Conservation (phyloP, 139 green algal species). For the Auxenochlorella pyrenoidosa region DNA sequence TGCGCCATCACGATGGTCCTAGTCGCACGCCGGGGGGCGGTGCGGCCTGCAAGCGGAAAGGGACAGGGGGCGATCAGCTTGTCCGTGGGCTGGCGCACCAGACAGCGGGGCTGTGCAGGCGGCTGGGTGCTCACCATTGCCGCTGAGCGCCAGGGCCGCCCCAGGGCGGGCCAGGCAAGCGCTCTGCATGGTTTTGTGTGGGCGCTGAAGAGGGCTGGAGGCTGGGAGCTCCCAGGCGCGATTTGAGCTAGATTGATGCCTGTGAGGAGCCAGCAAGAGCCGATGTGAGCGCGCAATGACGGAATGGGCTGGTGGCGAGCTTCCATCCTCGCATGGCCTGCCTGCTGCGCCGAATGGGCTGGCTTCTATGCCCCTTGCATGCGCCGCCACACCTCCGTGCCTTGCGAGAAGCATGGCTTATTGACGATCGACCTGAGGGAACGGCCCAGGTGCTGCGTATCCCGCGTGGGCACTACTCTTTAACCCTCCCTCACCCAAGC, state of each 20-base stretch:
- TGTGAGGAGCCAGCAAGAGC: neutral
- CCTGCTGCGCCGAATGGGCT: too few species aligned
- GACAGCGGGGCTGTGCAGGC: neutral
- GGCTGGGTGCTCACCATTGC: neutral
- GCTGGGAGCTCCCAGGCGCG: neutral
- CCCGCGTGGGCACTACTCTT: too few species aligned
- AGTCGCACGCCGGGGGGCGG: neutral
- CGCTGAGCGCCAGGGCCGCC: neutral
- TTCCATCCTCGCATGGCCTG: too few species aligned
- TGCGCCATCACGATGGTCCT: slow-evolving; percentile 20
- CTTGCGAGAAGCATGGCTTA: too few species aligned
- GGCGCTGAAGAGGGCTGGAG: neutral
- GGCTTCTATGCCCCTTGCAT: too few species aligned
- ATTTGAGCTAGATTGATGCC: too few species aligned
- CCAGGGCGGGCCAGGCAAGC: neutral
- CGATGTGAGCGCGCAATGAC: too few species aligned
- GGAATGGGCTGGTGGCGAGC: too few species aligned
- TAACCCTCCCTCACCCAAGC: too few species aligned
- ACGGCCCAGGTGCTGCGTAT: too few species aligned
- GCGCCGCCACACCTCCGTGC: too few species aligned
- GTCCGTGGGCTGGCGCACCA: neutral
- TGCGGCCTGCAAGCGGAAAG: slow-evolving; percentile 15
- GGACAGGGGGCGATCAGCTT: neutral
- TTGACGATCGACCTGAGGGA: too few species aligned
- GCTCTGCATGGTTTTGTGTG: slow-evolving; percentile 19